A percentile compares a stretch with the other conserved stretches of the same genome.
Evolutionary conservation across 768 basidiomycete genomes (phyloP).

Genomic region (Auricularia auricula-judae): DNA sequence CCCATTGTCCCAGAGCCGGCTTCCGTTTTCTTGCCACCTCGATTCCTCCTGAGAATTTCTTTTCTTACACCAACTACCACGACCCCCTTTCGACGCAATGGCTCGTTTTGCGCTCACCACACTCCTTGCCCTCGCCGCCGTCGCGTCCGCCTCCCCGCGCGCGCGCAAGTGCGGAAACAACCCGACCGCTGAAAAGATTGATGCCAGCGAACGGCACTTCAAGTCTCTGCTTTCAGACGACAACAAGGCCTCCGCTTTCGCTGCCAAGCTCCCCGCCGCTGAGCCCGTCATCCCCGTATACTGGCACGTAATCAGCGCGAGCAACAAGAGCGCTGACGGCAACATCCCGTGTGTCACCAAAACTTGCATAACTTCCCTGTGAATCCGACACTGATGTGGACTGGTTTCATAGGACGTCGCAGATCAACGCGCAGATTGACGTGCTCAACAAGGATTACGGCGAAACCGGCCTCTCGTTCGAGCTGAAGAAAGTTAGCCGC

Average conservation of each 20-base stretch:
- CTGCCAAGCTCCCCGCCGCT: too few species aligned
- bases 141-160: neutral
- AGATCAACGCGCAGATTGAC: constrained; percentile 30
- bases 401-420: neutral
- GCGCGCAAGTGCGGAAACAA: neutral
- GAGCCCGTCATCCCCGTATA: neutral
- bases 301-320: neutral
- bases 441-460: constrained; percentile 32
- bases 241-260: too few species aligned
- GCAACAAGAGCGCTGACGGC: neutral
- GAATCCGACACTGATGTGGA: too few species aligned
- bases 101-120: neutral
- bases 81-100: neutral
- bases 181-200: neutral
- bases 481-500: constrained; percentile 29
- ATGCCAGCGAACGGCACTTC: neutral
- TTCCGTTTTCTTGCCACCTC: too few species aligned
- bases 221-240: neutral
- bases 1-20: too few species aligned
- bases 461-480: constrained; percentile 27
- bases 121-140: constrained; percentile 1
- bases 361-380: too few species aligned
- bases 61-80: too few species aligned
- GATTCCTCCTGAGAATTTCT: too few species aligned
- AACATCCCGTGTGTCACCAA: neutral